phyloP scores from a whole-genome alignment of 768 basidiomycete species.

The Glaciozyma martinii region DNA sequence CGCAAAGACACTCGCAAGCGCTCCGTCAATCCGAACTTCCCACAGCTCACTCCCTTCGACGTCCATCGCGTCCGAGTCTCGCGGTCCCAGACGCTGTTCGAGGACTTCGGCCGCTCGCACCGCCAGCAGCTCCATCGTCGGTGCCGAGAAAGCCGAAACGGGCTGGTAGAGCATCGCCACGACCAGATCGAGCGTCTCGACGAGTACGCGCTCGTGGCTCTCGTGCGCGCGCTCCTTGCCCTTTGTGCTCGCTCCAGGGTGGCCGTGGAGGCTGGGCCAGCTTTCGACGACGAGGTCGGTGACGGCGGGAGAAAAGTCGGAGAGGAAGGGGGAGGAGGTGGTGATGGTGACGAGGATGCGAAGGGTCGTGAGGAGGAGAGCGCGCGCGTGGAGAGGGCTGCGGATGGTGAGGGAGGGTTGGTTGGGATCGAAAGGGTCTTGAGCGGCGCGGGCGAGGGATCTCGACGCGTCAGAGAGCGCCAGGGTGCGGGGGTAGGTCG shows the following conservation, averaged over 20 bases:
- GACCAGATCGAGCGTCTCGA: neutral
- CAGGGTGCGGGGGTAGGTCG: constrained; percentile 3
- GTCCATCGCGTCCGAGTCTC: neutral
- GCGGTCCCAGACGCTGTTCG: neutral
- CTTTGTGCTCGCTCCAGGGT: neutral
- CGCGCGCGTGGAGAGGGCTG: constrained; percentile 4
- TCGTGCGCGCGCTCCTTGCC: constrained; percentile 11
- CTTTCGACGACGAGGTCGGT: constrained; percentile 7
- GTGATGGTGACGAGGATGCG: constrained; percentile 12
- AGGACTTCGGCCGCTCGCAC: neutral
- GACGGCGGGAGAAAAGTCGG: constrained; percentile 7
- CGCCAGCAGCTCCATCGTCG: constrained; percentile 7
- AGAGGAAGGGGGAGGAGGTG: constrained; percentile 2
- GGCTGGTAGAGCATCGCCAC: neutral
- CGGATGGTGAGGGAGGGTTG: constrained; percentile 5
- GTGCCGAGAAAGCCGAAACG: neutral
- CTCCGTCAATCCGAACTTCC: neutral
- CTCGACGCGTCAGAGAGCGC: constrained; percentile 14
- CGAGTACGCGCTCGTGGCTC: neutral
- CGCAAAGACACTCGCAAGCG: neutral
- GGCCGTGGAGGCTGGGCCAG: constrained; percentile 10
- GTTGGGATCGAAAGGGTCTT: neutral
- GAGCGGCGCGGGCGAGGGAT: neutral
- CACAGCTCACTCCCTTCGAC: neutral
- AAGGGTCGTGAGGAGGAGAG: constrained; percentile 7